Evolutionary conservation across 208 protist genomes (phyloP).

Genomic region (Trypanosoma scelopori): DNA sequence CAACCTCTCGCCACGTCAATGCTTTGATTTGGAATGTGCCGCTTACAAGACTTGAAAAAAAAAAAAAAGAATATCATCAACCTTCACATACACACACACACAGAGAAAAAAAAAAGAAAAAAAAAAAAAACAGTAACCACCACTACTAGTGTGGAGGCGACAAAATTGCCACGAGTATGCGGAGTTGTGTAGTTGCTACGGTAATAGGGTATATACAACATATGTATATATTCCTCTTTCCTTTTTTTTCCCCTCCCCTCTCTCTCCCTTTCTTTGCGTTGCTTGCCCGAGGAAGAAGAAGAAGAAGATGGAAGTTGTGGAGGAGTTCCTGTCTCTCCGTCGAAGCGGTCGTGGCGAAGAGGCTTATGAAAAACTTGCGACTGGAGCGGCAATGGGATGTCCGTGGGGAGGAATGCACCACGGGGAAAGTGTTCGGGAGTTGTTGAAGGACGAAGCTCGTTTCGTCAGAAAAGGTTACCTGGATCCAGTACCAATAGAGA

Average conservation of each 20-base stretch:
- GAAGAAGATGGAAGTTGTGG: conserved; percentile 75
- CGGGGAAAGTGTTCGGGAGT: conserved; percentile 57
- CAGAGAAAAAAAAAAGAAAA: no score
- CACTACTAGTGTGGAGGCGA: not conserved
- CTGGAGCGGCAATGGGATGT: conserved; percentile 78
- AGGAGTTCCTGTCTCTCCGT: conserved; percentile 76
- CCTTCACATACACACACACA: no score
- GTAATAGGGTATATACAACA: not conserved
- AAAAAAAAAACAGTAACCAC: not conserved
- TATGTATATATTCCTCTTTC: not conserved
- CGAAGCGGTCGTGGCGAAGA: conserved; percentile 71
- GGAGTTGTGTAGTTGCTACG: not conserved
- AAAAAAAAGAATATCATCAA: not conserved
- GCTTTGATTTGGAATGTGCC: conserved; percentile 44
- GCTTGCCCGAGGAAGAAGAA: not conserved
- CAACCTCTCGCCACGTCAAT: conserved; percentile 57
- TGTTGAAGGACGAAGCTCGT: conserved; percentile 64
- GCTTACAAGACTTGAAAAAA: not conserved
- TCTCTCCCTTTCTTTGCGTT: conserved; percentile 11
- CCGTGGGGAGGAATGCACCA: conserved; percentile 89
- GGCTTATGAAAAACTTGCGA: conserved; percentile 74
- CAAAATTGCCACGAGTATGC: not conserved
- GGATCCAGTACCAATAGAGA: conserved; percentile 70
- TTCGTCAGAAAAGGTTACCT: conserved; percentile 85
- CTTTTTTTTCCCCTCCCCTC: no score